Base-by-base conservation (phyloP, 2,329 filamentous ascomycete species). In the Arthrobotrys entomopaga region DNA sequence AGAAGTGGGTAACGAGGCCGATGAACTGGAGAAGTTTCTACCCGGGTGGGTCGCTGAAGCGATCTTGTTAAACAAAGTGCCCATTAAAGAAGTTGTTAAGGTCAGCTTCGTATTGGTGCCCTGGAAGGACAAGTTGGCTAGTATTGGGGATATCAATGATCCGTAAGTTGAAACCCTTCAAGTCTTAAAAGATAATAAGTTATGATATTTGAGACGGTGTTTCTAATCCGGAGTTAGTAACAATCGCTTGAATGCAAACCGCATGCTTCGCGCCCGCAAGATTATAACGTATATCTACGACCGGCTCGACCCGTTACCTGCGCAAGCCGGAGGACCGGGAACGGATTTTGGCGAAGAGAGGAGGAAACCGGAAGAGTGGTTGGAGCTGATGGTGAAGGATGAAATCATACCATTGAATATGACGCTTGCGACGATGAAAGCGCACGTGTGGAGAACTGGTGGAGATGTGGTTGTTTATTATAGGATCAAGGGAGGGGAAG, bases 211-310 rank as follows among this genome's bases (percentile, higher is more conserved):
- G 16, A 46, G 29, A 34, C 7, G 29, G 6, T n/a, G 1, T 46
- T 19, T 2, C 42, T 46, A 46, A 46, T 46, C 6, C 16, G 13
- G 42, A 48, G 26, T 29, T 16, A 87, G 90, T 60, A 96, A 94
- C 81, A 94, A 93, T 77, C 89, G 95, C 22, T 85, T 99, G 59
- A 99, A 98, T 80, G 95, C 95, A 10, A 99, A 98, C 80, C 88
- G 94, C 65, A 98, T 99, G 95, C 85, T 99, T 58, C 88, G 95
- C 53, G 92, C 96, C 2, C 94, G 92, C 83, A 99, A 99, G 84
- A 95, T 99, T 20, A 83, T 98, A 69, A 88, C 89, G 0, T 99
- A 99, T 79, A 88, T 99, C 16, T 92, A 93, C 0, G 95, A 99
- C 82, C 87, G 93, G 64, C 94, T 99, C 69, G 94, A 98, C 78